Base-by-base conservation (phyloP, 257 asterid species). In the Nicotiana benthamiana region DNA sequence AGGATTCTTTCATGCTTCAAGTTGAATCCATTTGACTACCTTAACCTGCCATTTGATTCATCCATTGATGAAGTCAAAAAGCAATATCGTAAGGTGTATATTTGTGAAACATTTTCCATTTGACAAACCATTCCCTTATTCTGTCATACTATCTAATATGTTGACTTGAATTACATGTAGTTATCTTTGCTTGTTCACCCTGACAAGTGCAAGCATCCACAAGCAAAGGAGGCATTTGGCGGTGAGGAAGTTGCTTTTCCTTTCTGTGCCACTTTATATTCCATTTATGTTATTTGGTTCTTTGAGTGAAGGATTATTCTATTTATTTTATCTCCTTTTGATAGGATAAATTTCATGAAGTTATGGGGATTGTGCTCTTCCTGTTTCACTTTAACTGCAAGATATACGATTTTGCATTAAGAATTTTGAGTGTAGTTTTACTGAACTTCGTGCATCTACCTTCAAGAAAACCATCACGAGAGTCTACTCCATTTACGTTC, bases 1-100 rank as follows among this genome's bases (percentile, higher is more conserved):
- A 94, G 99, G 98, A 94, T 96, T 81, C 98, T 96, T 83, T 94
- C 99, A 2, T 94, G 99, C 89, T 96, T 96, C 93, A 96, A 94
- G 89, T 85, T 95, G 84, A 95, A 95, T 87, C 92, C 99, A 20
- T 95, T 92, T 90, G 99, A 95, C 54, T 85, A 91, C 87, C 99
- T 95, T 63, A 95, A 95, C 82, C 83, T 96, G 81, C 86, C 98
- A 70, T 90, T 96, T 85, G 89, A 85, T 85, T 92, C 99, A 66
- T 85, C 98, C 57, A 53, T 89, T 20, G 98, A 91, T 60, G 97
- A 91, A 0, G 97, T 96, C 68, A 94, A 90, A 86, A 91, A 82
- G 84, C 99, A 96, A 80, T 96, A 96, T 56, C 99, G 98, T 75
- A 96, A 94, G 98, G 99, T 96, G 83, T 63, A 60, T 4, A 61